Evolutionary conservation across 1,139 yeast species (phyloP), one percentile per base, ranked within the genome.

Genomic region (Lodderomyces parapsilosis): DNA sequence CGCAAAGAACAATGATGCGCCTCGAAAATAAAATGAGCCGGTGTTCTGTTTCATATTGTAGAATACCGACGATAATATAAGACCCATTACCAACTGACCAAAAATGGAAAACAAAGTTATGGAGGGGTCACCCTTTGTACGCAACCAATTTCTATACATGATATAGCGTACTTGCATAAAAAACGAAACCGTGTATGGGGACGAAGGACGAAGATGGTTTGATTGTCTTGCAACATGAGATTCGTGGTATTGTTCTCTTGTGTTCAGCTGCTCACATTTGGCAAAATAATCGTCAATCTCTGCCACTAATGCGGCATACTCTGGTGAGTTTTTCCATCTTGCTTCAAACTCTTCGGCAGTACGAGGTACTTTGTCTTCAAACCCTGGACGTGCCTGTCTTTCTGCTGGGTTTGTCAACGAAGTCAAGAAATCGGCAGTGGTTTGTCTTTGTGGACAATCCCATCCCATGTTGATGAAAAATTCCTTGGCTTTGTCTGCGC

Each of bases 401-500:
- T 83, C 91, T 4, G 70, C 63, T 6, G 93, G 89, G 53, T 81
- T 81, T 1, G 94, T 83, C 36, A 86, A 66, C 1, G 91, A 79
- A 1, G 95, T 86, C 55, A 87, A 70, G 62, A 77, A 88, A 60
- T 88, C 96, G 13, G 91, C 88, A 46, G 93, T 83, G 8, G 95
- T 84, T 66, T 85, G 90, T 62, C 96, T 81, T 34, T 75, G 71
- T 31, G 88, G 85, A 57, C 89, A 85, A 11, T 72, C 62, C 50
- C 63, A 51, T 86, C 86, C 57, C 80, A 86, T 65, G 85, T 89
- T 25, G 89, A 81, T 53, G 91, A 87, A 66, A 54, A 57, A 78
- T 3, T 54, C 58, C 52, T 68, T 75, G 1, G 81, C 82, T 13
- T 58, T 53, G 31, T 59, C 59, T 9, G 81, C 73, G 35, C 77